Conservation (phyloP, 345 rosid species). For the Chamaenerion angustifolium region DNA sequence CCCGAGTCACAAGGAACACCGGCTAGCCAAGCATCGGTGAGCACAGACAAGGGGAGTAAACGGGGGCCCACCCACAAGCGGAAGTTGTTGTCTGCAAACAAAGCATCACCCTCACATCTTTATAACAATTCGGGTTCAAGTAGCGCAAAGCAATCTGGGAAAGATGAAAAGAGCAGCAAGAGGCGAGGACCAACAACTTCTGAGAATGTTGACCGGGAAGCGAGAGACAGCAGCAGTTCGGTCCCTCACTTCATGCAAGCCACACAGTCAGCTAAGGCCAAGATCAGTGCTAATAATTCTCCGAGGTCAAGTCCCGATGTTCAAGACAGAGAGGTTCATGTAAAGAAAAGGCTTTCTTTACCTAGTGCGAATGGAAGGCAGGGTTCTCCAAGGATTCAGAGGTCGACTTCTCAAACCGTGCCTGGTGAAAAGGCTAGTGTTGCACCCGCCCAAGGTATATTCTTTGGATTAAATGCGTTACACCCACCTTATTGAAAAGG, state of each 20-base stretch:
- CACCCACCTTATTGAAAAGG: too few relatives aligned
- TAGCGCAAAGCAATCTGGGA: conserved; percentile 37
- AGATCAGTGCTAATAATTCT: conserved; percentile 60
- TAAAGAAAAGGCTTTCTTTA: conserved; percentile 81
- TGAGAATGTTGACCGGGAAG: conserved; percentile 47
- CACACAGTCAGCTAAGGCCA: conserved; percentile 86
- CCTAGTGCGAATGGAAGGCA: conserved; percentile 81
- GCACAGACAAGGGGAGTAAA: conserved; percentile 27
- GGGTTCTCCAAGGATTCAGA: conserved; percentile 70
- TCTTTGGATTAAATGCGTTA: background rate
- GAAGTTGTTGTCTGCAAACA: conserved; percentile 36
- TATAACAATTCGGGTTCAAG: conserved; percentile 37
- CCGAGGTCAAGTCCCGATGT: conserved; percentile 94
- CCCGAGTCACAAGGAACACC: conserved; percentile 83
- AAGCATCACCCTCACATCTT: conserved; percentile 44
- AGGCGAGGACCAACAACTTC: conserved; percentile 40
- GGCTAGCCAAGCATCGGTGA: conserved; percentile 60
- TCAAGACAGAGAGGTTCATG: conserved; percentile 53
- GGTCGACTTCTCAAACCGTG: conserved; percentile 51
- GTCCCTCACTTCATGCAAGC: conserved; percentile 96
- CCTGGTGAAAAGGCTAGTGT: conserved; percentile 48
- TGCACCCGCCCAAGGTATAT: conserved; percentile 25
- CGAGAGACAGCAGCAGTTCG: conserved; percentile 57
- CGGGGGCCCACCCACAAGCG: conserved; percentile 31
- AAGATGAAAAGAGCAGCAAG: conserved; percentile 52